Percentiles rank a stretch among this genome's conserved stretches.
Conservation (phyloP, 768 basidiomycete species). For the Xerocomellus amylosporus region DNA sequence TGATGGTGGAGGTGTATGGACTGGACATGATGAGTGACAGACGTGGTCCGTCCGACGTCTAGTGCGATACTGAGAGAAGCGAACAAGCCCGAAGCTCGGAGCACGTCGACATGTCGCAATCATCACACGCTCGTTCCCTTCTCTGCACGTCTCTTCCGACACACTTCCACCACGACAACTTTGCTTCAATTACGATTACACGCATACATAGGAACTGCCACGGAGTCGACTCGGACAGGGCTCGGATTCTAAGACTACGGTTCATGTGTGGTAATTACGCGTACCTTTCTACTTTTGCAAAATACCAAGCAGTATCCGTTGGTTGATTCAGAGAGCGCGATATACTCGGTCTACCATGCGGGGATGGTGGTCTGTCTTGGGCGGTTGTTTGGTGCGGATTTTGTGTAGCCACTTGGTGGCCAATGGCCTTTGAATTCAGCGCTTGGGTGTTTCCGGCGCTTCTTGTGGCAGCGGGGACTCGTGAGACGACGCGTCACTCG, state of each 20-base stretch:
- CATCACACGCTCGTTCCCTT: neutral
- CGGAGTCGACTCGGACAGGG: no score
- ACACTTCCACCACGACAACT: no score
- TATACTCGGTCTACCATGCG: neutral
- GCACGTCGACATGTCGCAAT: neutral
- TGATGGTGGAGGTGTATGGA: slow-evolving; percentile 53
- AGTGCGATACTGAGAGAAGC: neutral
- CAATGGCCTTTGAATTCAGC: no score
- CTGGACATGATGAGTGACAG: slow-evolving; percentile 14
- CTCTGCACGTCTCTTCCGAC: no score
- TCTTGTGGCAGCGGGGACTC: neutral
- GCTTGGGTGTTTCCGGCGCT: neutral
- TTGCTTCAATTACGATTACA: no score
- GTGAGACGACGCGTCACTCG: neutral
- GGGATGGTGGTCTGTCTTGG: neutral
- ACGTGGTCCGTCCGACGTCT: neutral
- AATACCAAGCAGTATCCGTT: neutral
- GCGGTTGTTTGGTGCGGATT: neutral
- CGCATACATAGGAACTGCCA: no score
- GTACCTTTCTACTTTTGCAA: neutral
- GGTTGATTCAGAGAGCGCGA: no score
- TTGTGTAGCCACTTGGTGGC: neutral
- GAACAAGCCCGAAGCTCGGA: no score
- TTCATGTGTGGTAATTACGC: no score
- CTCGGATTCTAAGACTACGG: no score